These are phyloP conservation scores for Rosa chinensis DNA, from an alignment of 306 rosid genomes.

Conservation along the genomic window DNA sequence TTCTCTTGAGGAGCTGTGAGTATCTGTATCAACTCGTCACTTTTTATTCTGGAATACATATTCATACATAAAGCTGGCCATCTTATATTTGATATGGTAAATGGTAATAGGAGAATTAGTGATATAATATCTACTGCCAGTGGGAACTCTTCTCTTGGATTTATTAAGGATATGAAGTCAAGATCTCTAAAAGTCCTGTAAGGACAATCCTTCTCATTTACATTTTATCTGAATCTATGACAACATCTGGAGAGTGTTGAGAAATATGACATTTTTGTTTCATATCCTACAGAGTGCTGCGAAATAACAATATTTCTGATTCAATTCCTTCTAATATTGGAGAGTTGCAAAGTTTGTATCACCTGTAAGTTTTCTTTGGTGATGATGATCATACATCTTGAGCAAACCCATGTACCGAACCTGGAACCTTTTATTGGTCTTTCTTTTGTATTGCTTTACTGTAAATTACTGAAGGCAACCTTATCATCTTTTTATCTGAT, in stretches of 20 bases:
- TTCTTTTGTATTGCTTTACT: too few relatives aligned
- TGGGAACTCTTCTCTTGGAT: slow-evolving; percentile 65
- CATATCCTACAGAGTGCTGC: slow-evolving; percentile 55
- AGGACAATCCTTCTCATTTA: slow-evolving; percentile 22
- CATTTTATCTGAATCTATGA: too few relatives aligned
- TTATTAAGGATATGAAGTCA: slow-evolving; percentile 54
- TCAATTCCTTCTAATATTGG: slow-evolving; percentile 41
- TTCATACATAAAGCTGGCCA: slow-evolving; percentile 21
- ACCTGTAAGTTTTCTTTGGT: slow-evolving; percentile 39
- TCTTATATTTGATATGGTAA: slow-evolving; percentile 18
- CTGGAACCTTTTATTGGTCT: too few relatives aligned
- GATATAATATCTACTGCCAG: slow-evolving; percentile 56
- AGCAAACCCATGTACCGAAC: too few relatives aligned
- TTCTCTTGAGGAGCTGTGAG: slow-evolving; percentile 66
- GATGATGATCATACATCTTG: too few relatives aligned
- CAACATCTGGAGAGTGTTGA: too few relatives aligned
- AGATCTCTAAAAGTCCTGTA: slow-evolving; percentile 47
- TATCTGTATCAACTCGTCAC: slow-evolving; percentile 17
- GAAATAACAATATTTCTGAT: slow-evolving; percentile 45
- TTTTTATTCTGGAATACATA: background rate
- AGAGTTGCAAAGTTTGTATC: slow-evolving; percentile 44
- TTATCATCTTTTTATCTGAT: too few relatives aligned
- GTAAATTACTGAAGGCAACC: too few relatives aligned
- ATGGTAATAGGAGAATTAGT: slow-evolving; percentile 48
- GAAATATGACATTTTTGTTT: slow-evolving; percentile 14